Base-by-base conservation (phyloP, 345 rosid species). In the Sisymbrium irio region DNA sequence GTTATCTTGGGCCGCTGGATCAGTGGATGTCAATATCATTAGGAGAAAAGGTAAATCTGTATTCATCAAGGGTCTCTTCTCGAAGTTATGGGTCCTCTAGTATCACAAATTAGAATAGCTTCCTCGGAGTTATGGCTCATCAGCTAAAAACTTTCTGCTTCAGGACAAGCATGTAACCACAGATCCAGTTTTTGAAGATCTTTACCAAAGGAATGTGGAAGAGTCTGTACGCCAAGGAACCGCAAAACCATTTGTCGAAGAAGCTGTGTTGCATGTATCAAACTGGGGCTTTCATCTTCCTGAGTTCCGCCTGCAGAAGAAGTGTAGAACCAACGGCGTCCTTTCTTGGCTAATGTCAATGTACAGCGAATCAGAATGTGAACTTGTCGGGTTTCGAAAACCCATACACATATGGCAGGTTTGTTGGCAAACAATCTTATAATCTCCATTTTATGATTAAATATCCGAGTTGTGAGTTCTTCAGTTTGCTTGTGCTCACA, bases 391-490 rank as follows among this genome's bases (percentile, higher is more conserved):
- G 60, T 91, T 85, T 79, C 85, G 75, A 18, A 84, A 83, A 51
- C 93, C 99, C 9, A 80, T 91, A 69, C 97, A 95, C 80, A 78
- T 95, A 67, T 91, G 99, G 99, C 99, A 91, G 99, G 99, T 95
- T 65, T 79, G 88, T 39, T 33, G 19, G 41, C 27, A 56, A 53
- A 13, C 51, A 41, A 56, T n/a, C 67, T 63, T 14, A 58, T 28
- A 19, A 25, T 14, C 27, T 50, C 41, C 69, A 18, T 79, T 64
- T 41, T 35, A 7, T 46, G 46, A 69, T 53, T 33, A 14, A 27
- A 39, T 14, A 69, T 12, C 9, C 0, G 40, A 67, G 51, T 62
- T 40, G 18, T 67, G 17, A 55, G 56, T 45, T 70, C 3, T 22
- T 68, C 13, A 33, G 70, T 44, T 49, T 76, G 56, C 40, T 58